phyloP scores from a whole-genome alignment of 2,329 filamentous ascomycete species.

The Pseudonectria buxi region DNA sequence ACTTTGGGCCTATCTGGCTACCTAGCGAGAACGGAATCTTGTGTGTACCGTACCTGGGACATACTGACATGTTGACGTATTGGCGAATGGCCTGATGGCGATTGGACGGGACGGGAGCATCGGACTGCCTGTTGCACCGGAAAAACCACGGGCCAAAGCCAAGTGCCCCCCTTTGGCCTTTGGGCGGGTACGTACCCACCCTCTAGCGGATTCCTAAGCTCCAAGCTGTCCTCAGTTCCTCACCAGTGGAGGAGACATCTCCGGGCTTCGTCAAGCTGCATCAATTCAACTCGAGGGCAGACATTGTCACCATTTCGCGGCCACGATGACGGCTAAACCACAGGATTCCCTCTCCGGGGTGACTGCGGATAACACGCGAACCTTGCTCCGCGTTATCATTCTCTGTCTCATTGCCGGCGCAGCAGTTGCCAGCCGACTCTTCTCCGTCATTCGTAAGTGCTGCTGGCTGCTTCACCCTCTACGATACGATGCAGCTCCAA shows the following conservation, averaged over 20 bases:
- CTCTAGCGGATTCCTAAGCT: conserved; percentile 28
- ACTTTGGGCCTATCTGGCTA: no score
- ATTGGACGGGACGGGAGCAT: conserved; percentile 12
- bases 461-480: conserved; percentile 3
- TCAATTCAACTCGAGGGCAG: conserved; percentile 25
- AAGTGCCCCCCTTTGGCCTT: neutral
- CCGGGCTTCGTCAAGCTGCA: conserved; percentile 26
- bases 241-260: conserved; percentile 17
- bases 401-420: conserved; percentile 85
- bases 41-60: no score
- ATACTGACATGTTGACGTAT: no score
- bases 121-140: conserved; percentile 6
- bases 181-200: conserved; percentile 18
- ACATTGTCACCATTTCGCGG: conserved; percentile 26
- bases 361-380: conserved; percentile 73
- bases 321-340: conserved; percentile 39
- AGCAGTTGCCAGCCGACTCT: conserved; percentile 86
- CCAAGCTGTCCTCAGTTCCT: conserved; percentile 38
- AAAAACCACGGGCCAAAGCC: conserved; percentile 13
- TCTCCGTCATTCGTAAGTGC: conserved; percentile 90
- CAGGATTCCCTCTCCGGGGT: conserved; percentile 64
- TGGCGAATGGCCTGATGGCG: conserved; percentile 10
- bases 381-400: conserved; percentile 82
- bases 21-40: no score
- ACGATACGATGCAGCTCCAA: neutral